Evolutionary conservation across 768 basidiomycete genomes (phyloP).

Genomic region (Termitomyces sp.): DNA sequence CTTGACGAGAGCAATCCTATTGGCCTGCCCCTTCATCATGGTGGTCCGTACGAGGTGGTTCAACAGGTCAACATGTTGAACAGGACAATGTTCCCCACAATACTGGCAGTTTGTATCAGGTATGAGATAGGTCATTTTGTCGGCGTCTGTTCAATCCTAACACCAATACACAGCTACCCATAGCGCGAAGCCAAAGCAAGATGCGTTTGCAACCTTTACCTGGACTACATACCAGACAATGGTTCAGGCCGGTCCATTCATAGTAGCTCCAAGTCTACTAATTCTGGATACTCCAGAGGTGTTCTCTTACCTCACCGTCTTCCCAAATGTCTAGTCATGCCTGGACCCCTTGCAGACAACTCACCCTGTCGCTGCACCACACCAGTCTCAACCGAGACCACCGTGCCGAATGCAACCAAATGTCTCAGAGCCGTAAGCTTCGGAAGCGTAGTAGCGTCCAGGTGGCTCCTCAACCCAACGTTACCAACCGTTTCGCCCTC

Average conservation of each 20-base stretch:
- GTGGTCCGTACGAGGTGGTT: conserved; percentile 70
- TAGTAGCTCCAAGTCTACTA: conserved; percentile 10
- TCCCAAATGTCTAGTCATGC: conserved; percentile 71
- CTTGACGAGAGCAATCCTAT: conserved; percentile 72
- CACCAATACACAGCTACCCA: not conserved
- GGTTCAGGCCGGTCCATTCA: conserved; percentile 11
- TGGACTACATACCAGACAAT: not conserved
- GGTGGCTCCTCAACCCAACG: conserved; percentile 13
- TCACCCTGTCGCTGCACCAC: conserved; percentile 10
- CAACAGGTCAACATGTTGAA: conserved; percentile 19
- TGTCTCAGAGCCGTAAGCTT: conserved; percentile 19
- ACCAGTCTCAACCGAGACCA: conserved; percentile 10
- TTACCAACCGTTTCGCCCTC: not conserved
- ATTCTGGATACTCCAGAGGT: conserved; percentile 10
- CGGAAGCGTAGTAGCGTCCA: conserved; percentile 18
- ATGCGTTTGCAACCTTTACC: not conserved
- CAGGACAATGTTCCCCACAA: conserved; percentile 18
- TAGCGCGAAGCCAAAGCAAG: conserved; percentile 1
- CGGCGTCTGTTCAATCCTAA: not conserved
- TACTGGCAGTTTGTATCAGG: conserved; percentile 16
- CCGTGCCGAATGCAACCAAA: conserved; percentile 16
- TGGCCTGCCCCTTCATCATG: conserved; percentile 59
- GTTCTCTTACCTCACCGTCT: conserved; percentile 28
- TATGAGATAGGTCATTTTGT: not conserved
- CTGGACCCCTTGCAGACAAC: conserved; percentile 51